These are phyloP conservation scores for Diaporthe ampelina DNA, from an alignment of 2,329 filamentous ascomycete genomes.

Conservation along the genomic window DNA sequence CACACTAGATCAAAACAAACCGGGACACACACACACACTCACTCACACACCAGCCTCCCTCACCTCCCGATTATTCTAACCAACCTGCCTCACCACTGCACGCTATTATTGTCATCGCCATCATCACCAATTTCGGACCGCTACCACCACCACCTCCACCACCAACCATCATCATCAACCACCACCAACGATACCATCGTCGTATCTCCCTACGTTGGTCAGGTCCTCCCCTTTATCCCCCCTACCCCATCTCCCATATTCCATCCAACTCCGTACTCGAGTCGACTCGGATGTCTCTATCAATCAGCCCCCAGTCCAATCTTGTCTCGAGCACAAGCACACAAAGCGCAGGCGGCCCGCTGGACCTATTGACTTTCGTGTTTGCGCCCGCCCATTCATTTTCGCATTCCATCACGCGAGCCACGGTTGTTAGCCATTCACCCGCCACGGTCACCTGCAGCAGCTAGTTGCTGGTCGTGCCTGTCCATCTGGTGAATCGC, in stretches of 20 bases:
- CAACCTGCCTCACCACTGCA: neutral
- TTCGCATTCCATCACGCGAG: conserved; percentile 12
- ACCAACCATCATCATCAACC: neutral
- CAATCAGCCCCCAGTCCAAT: conserved; percentile 14
- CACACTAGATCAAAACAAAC: conserved; percentile 28
- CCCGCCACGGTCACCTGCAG: conserved; percentile 13
- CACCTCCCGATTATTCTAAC: conserved; percentile 9
- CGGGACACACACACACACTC: neutral
- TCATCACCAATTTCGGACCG: neutral
- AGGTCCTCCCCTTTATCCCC: neutral
- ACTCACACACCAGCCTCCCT: conserved; percentile 17
- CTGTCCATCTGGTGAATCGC: conserved; percentile 17
- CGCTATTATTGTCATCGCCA: neutral
- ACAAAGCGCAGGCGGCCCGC: conserved; percentile 20
- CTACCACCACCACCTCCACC: neutral
- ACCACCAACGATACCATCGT: neutral
- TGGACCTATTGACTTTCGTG: conserved; percentile 26
- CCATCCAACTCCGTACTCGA: neutral
- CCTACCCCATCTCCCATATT: too few relatives aligned
- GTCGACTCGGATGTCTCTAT: conserved; percentile 33
- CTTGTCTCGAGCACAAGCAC: conserved; percentile 24
- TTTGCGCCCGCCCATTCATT: conserved; percentile 10
- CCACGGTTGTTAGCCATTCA: neutral
- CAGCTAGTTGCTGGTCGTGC: conserved; percentile 6
- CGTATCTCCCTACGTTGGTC: neutral